Evolutionary conservation across 2,329 filamentous ascomycete species (phyloP).

Genomic region (Fusarium nanum): DNA sequence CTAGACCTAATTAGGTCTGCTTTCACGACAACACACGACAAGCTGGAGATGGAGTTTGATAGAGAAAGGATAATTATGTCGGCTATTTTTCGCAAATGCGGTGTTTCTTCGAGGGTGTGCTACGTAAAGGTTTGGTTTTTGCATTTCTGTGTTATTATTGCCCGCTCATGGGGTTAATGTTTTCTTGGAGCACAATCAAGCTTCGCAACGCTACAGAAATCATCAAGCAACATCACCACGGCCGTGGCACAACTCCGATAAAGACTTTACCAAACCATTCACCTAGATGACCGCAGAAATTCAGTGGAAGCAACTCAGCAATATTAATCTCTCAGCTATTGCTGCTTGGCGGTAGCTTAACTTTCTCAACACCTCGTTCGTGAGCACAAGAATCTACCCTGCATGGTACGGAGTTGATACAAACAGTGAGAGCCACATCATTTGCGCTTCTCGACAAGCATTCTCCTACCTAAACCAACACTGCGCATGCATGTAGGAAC

Average conservation of each 20-base stretch:
- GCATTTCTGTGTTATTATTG: not conserved
- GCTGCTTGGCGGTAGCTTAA: not conserved
- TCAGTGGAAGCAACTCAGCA: too few species aligned
- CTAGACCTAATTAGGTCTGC: slow-evolving; percentile 38
- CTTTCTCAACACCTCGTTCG: not conserved
- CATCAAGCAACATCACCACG: not conserved
- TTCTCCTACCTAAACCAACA: not conserved
- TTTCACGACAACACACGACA: slow-evolving; percentile 1
- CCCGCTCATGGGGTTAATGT: not conserved
- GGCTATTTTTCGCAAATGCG: not conserved
- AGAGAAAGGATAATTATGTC: not conserved
- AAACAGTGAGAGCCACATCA: not conserved
- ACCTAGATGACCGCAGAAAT: too few species aligned
- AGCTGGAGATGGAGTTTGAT: not conserved
- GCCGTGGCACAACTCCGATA: too few species aligned
- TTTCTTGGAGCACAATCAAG: not conserved
- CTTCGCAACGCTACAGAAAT: not conserved
- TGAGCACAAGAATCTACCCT: slow-evolving; percentile 59
- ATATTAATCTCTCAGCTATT: not conserved
- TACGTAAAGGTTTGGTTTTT: not conserved
- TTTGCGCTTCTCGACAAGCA: not conserved
- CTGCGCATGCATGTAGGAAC: not conserved
- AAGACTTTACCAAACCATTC: not conserved
- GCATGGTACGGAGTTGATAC: slow-evolving; percentile 54
- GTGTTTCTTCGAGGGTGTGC: not conserved